These are phyloP conservation scores for Hypholoma sublateritium DNA, from an alignment of 768 basidiomycete genomes.

Conservation along the genomic window DNA sequence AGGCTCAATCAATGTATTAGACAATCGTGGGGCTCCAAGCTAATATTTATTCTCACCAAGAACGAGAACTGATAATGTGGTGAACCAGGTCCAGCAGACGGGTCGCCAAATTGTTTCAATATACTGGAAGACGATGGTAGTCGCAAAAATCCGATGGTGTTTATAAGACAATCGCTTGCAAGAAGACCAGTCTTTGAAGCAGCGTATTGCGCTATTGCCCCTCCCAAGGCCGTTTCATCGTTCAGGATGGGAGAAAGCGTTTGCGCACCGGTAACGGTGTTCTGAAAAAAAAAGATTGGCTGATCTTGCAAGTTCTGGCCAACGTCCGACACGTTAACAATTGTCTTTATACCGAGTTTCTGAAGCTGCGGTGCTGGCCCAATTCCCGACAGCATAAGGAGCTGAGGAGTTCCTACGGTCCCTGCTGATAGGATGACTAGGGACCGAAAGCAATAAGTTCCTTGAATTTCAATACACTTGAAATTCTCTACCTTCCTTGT, in stretches of 20 bases:
- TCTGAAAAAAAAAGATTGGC: slow-evolving; percentile 19
- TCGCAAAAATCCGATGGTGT: slow-evolving; percentile 28
- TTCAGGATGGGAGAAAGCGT: slow-evolving; percentile 23
- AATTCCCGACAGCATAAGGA: slow-evolving; percentile 42
- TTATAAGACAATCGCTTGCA: slow-evolving; percentile 20
- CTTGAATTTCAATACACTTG: background rate
- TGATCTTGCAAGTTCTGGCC: slow-evolving; percentile 50
- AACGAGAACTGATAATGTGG: slow-evolving; percentile 29
- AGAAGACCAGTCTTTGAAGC: slow-evolving; percentile 24
- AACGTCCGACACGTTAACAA: slow-evolving; percentile 38
- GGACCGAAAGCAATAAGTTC: background rate
- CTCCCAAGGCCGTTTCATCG: slow-evolving; percentile 11
- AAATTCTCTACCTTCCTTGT: slow-evolving; percentile 24
- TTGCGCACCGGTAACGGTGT: slow-evolving; percentile 19
- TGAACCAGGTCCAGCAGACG: slow-evolving; percentile 25
- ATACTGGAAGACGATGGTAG: slow-evolving; percentile 23
- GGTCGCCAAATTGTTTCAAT: slow-evolving; percentile 23
- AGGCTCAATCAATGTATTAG: slow-evolving; percentile 7
- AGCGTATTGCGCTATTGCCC: slow-evolving; percentile 23
- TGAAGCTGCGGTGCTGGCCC: slow-evolving; percentile 35
- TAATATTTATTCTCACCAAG: slow-evolving; percentile 4
- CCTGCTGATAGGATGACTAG: slow-evolving; percentile 35
- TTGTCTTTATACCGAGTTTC: slow-evolving; percentile 32
- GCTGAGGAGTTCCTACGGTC: slow-evolving; percentile 27
- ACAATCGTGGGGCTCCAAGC: background rate